Evolutionary conservation across 2,329 filamentous ascomycete species (phyloP), one percentile per base, ranked within the genome.

Genomic region (Exophiala viscosa): DNA sequence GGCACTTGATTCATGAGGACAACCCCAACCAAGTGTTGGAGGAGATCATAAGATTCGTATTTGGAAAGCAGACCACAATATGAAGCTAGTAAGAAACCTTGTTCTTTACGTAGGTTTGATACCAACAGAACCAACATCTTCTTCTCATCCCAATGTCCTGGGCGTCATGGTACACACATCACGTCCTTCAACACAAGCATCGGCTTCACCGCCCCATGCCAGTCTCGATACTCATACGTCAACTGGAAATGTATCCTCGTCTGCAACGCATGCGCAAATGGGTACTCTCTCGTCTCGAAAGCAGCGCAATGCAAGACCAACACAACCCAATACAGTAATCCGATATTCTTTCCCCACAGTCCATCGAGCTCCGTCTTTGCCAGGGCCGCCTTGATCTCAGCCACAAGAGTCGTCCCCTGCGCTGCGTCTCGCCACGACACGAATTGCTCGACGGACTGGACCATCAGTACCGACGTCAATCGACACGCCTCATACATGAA

Each of bases 1-100:
- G 40, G 4, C 54, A 57, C 38, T 38, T 57, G 14, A 50, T 57
- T 40, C 54, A 52, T 18, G 54, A 57, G 40, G 54, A 57, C 18
- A 52, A 57, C n/a, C 49, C 54, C 2, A 18, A 45, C 5, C 10
- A 15, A n/a, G 50, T 57, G 5, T 52, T 48, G 18, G 45, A 53
- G 2, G 54, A 53, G 11, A 45, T 53, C 8, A 38, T 52, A 7
- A 20, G 15, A 14, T 57, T 57, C 35, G 41, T 54, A 8, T 47
- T 47, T 31, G 40, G 4, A 8, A n/a, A 28, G 5, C 8, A 45
- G n/a, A 28, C 23, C 23, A 28, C 5, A 5, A 28, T 7, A 28
- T 28, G 23, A 28, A n/a, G n/a, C n/a, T n/a, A n/a, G n/a, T n/a
- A n/a, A n/a, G n/a, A n/a, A n/a, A n/a, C n/a, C n/a, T n/a, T n/a